phyloP scores from a whole-genome alignment of 164 flowering plant genomes.

The Akebia trifoliata region DNA sequence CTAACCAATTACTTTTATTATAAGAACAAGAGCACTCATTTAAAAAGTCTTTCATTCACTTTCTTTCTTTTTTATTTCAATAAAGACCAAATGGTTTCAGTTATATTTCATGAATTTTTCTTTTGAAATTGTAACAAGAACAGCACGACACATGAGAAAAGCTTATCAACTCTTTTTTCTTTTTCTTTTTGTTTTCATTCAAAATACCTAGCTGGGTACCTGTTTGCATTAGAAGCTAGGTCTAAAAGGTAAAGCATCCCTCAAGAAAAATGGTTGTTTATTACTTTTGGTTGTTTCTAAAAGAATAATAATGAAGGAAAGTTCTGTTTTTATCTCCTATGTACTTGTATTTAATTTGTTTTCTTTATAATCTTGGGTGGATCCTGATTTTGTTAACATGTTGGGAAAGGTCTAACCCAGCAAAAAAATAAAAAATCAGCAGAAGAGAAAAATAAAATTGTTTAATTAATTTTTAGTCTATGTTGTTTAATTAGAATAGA shows the following conservation, averaged over 20 bases:
- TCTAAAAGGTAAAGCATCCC: constrained; percentile 17
- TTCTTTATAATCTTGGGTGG: not conserved
- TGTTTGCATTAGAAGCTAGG: constrained; percentile 6
- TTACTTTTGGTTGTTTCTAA: constrained; percentile 14
- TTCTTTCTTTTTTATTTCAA: not conserved
- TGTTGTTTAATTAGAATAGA: too few relatives aligned
- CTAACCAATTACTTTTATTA: not conserved
- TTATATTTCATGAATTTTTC: not conserved
- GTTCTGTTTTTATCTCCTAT: constrained; percentile 16
- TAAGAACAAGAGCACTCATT: not conserved
- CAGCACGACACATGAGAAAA: not conserved
- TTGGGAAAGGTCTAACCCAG: too few relatives aligned
- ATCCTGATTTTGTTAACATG: too few relatives aligned
- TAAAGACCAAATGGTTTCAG: not conserved
- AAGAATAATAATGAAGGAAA: constrained; percentile 24
- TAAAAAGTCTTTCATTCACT: constrained; percentile 4
- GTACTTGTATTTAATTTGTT: not conserved
- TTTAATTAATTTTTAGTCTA: too few relatives aligned
- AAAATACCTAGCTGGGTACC: constrained; percentile 3
- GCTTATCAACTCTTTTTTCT: constrained; percentile 5
- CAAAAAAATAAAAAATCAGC: too few relatives aligned
- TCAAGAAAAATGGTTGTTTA: constrained; percentile 14
- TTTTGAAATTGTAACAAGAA: not conserved
- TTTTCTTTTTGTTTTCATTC: constrained; percentile 4
- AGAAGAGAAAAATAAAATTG: too few relatives aligned